Percentiles rank a stretch among this genome's conserved stretches.
phyloP scores from a whole-genome alignment of 306 rosid species.

The Citrullus amarus region DNA sequence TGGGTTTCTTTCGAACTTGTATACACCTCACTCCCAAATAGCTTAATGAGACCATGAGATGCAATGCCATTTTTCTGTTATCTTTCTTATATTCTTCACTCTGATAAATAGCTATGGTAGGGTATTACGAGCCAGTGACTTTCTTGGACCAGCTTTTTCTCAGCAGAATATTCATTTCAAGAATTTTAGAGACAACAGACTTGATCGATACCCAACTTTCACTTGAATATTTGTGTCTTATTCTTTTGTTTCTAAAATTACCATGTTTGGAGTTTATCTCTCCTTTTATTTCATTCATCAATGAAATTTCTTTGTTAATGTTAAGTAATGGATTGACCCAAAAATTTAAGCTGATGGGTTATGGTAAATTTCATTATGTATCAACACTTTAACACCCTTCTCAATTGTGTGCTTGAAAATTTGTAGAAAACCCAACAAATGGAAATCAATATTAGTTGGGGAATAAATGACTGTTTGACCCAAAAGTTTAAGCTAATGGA shows the following conservation, averaged over 20 bases:
- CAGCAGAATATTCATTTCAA: neutral
- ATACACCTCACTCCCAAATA: neutral
- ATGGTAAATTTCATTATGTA: too few relatives aligned
- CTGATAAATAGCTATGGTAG: neutral
- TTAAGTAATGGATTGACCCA: too few relatives aligned
- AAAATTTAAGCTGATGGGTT: too few relatives aligned
- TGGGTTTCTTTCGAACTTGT: neutral
- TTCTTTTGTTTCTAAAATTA: neutral
- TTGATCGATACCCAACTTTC: neutral
- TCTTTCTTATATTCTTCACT: neutral
- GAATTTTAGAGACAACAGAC: neutral
- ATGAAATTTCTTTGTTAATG: too few relatives aligned
- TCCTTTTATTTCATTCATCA: too few relatives aligned
- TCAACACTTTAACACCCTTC: too few relatives aligned
- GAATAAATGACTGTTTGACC: too few relatives aligned
- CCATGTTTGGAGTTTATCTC: too few relatives aligned
- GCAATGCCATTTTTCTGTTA: neutral
- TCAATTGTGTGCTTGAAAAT: too few relatives aligned
- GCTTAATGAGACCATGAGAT: neutral
- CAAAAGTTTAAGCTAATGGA: too few relatives aligned
- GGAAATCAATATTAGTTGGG: too few relatives aligned
- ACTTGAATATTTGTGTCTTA: neutral
- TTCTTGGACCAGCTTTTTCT: neutral
- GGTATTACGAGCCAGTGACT: neutral
- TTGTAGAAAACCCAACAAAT: too few relatives aligned